Evolutionary conservation across 495 filamentous ascomycete species (phyloP), one percentile per base, ranked within the genome.

Genomic region (Staphylotrichum tortipilum): DNA sequence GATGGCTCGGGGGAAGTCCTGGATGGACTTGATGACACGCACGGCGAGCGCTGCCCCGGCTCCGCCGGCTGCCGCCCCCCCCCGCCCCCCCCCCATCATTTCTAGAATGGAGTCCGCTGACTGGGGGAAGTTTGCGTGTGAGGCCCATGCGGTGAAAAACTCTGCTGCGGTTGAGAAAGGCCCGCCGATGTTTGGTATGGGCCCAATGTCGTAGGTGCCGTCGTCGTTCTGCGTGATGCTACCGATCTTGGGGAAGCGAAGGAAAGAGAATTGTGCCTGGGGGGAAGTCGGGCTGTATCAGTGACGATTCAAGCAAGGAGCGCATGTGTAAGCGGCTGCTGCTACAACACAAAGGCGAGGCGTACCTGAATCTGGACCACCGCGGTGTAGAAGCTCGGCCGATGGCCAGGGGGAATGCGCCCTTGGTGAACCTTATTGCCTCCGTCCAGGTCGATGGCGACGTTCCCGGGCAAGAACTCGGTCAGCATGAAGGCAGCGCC

Each of bases 211-310:
- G 17, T 34, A 49, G 26, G 24, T 7, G 0, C 47, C 47, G 8
- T 35, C 47, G 22, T 9, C 17, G 4, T 18, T 17, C 11, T 23
- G 1, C 18, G 39, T 19, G 33, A 47, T 29, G 19, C 28, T 12
- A 2, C 47, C 47, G 18, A 49, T 42, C 29, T 41, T 34, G 37
- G 17, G 28, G 37, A 49, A 49, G 28, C 47, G 37, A 3, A 49
- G n/a, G n/a, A n/a, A n/a, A n/a, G n/a, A n/a, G n/a, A n/a, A n/a
- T n/a, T n/a, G n/a, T n/a, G n/a, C n/a, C n/a, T n/a, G n/a, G n/a
- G n/a, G n/a, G n/a, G n/a, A n/a, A n/a, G n/a, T n/a, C n/a, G n/a
- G n/a, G n/a, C n/a, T n/a, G n/a, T n/a, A n/a, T 11, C 15, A 19
- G 26, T 10, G 37, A 3, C 17, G 30, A 21, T 15, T 49, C 17